Evolutionary conservation across 1,139 yeast genomes (phyloP), one percentile per base, ranked within the genome.

Genomic region (Suhomyces wounanorum): DNA sequence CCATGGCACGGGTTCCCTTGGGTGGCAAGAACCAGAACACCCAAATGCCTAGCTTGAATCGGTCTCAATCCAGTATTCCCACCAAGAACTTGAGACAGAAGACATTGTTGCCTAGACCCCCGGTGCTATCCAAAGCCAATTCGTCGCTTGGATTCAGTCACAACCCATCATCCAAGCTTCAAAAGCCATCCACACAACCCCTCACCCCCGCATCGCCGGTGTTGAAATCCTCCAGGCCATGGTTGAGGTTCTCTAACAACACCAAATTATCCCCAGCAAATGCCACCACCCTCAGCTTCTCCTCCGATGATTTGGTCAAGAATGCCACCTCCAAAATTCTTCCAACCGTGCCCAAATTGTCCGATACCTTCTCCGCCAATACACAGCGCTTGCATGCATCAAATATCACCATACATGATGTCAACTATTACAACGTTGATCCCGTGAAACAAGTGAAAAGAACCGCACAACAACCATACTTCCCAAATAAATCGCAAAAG

Each of bases 21-120:
- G 81, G 82, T 3, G 82, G 82, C 1, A 79, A 79, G 57, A 78
- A 76, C 58, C 73, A 67, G 49, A 79, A 79, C 58, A 58, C 58
- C 51, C 55, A 55, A 33, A 47, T 63, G n/a, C 70, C 73, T 1
- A 47, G 62, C 3, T 63, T 75, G 52, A 68, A 63, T 46, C 62
- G 78, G 51, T 73, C 79, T 2, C 68, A 70, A 46, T 64, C 77
- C 11, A 59, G 67, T 17, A 52, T 71, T 28, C 43, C 42, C 17
- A 43, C 49, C 30, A 45, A 42, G 37, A 41, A 43, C 31, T 42
- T 40, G 38, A 47, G 47, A 17, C 52, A 40, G 26, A 26, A 35
- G 28, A 14, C 23, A 6, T 54, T 60, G 14, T 50, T 62, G 33
- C 59, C 65, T 9, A 55, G 55, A 30, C 55, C 60, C 6, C 78